Evolutionary conservation across 2,329 filamentous ascomycete species (phyloP).

Genomic region (Parasarocladium wereldwijsianum): DNA sequence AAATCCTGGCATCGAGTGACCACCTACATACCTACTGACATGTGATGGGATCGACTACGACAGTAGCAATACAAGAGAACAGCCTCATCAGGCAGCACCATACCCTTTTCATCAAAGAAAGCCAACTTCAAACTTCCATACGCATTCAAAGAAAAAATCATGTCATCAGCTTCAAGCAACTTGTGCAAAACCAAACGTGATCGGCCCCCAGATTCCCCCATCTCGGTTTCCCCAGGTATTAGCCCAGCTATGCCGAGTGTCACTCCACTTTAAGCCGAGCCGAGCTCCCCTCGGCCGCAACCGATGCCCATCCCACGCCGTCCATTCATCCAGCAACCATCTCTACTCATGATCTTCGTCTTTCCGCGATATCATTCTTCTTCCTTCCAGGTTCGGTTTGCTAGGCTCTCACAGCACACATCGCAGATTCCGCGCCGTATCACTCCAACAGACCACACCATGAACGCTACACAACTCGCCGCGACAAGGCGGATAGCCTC

Average conservation of each 20-base stretch:
- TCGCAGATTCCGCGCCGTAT: background rate
- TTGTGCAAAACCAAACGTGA: no score
- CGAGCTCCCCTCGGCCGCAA: conserved; percentile 11
- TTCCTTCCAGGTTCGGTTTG: background rate
- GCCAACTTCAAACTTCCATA: no score
- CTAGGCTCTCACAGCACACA: background rate
- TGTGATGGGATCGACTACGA: no score
- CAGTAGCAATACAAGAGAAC: no score
- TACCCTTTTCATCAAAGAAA: no score
- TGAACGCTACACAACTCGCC: conserved; percentile 18
- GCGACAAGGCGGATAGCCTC: conserved; percentile 19
- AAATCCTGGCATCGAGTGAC: no score
- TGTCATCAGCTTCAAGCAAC: no score
- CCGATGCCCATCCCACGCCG: conserved; percentile 3
- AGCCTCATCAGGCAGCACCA: no score
- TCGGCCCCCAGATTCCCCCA: background rate
- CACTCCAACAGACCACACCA: conserved; percentile 9
- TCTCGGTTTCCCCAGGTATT: conserved; percentile 1
- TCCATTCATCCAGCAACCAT: conserved; percentile 1
- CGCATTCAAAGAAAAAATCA: no score
- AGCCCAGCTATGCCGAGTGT: no score
- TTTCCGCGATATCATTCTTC: conserved; percentile 2
- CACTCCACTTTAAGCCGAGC: conserved; percentile 24
- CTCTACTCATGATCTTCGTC: conserved; percentile 5
- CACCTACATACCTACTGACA: no score